Evolutionary conservation across 257 asterid species (phyloP).

Genomic region (Solanum lignicaule): DNA sequence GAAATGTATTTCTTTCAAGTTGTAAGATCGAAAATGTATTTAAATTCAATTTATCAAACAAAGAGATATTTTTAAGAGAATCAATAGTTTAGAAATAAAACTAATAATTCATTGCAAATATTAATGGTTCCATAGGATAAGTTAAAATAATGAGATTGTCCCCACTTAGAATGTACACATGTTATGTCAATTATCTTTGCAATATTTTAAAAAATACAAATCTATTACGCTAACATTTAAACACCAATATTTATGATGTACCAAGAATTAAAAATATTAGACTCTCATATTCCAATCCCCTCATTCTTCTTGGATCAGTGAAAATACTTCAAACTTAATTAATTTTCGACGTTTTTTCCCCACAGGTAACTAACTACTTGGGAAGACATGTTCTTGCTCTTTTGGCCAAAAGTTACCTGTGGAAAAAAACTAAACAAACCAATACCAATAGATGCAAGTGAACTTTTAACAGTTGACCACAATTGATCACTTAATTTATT

Average conservation of each 20-base stretch:
- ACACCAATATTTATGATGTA: neutral
- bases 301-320: neutral
- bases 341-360: neutral
- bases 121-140: neutral
- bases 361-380: neutral
- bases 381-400: neutral
- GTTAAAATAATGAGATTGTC: neutral
- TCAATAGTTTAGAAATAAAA: too few relatives aligned
- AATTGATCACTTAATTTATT: neutral
- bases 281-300: neutral
- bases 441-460: neutral
- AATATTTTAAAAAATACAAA: neutral
- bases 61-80: too few relatives aligned
- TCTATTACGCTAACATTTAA: neutral
- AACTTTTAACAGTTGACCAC: too few relatives aligned
- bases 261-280: neutral
- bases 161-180: neutral
- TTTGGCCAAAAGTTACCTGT: neutral
- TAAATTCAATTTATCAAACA: too few relatives aligned
- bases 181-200: neutral
- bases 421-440: neutral
- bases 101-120: too few relatives aligned
- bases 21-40: too few relatives aligned
- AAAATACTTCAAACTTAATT: neutral
- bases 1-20: too few relatives aligned